Conservation (phyloP, 768 basidiomycete species). For the Phanerochaete carnosa region DNA sequence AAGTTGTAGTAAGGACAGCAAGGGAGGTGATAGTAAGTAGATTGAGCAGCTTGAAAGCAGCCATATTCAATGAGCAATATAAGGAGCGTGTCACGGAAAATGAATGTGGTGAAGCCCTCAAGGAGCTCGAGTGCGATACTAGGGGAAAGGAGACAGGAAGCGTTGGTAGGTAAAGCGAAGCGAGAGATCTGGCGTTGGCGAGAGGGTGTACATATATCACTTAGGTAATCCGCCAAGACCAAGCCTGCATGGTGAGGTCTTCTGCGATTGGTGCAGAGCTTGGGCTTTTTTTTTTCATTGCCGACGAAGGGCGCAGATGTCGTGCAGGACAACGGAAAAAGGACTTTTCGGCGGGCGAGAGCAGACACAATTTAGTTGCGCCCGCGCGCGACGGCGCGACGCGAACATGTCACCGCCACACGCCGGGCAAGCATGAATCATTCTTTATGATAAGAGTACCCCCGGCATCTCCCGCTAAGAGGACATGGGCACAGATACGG, state of each 20-base stretch:
- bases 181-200: not conserved
- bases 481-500: too few relatives aligned
- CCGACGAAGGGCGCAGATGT: not conserved
- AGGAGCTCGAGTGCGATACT: conserved; percentile 7
- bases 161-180: not conserved
- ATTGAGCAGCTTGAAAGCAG: conserved; percentile 47
- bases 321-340: not conserved
- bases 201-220: conserved; percentile 8
- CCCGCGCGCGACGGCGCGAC: not conserved
- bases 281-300: not conserved
- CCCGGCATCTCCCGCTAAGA: too few relatives aligned
- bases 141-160: conserved; percentile 15
- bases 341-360: not conserved
- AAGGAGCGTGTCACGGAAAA: conserved; percentile 25
- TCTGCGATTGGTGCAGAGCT: not conserved
- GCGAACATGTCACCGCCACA: too few relatives aligned
- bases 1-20: conserved; percentile 51
- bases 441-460: too few relatives aligned
- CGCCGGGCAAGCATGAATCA: too few relatives aligned
- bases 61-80: conserved; percentile 5
- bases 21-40: conserved; percentile 58
- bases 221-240: conserved; percentile 24
- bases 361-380: not conserved
- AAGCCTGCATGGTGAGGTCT: not conserved
- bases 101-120: conserved; percentile 24